phyloP scores from a whole-genome alignment of 1,139 yeast species.

The Saccharomyces pastorianus region DNA sequence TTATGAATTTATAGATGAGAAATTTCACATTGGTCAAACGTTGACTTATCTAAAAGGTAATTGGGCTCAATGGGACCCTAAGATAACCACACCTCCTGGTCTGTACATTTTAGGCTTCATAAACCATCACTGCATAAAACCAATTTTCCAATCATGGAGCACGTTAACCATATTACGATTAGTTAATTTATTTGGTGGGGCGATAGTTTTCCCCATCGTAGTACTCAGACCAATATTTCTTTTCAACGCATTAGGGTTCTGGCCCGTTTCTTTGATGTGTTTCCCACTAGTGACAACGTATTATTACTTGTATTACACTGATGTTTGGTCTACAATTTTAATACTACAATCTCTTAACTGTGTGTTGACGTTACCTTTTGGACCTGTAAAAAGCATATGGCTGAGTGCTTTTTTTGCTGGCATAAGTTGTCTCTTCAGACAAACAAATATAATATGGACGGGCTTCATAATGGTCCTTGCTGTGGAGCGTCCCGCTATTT shows the following conservation, averaged over 20 bases:
- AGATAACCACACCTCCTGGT: conserved; percentile 97
- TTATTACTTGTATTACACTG: conserved; percentile 79
- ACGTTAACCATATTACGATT: conserved; percentile 43
- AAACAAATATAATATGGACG: conserved; percentile 86
- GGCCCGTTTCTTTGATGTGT: conserved; percentile 43
- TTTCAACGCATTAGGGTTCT: conserved; percentile 37
- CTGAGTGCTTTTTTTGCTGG: conserved; percentile 44
- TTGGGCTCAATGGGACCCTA: conserved; percentile 69
- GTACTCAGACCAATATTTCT: conserved; percentile 33
- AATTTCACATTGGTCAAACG: conserved; percentile 79
- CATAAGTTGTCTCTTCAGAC: conserved; percentile 65
- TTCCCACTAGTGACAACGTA: conserved; percentile 71
- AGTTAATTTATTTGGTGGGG: conserved; percentile 58
- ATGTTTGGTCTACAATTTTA: conserved; percentile 79
- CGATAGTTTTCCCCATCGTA: conserved; percentile 43
- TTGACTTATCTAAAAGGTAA: conserved; percentile 53
- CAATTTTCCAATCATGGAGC: conserved; percentile 29
- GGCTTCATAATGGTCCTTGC: conserved; percentile 51
- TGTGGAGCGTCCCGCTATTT: conserved; percentile 43
- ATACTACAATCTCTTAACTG: conserved; percentile 45
- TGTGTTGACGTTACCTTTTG: conserved; percentile 33
- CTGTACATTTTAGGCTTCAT: conserved; percentile 58
- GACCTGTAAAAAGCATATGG: conserved; percentile 30
- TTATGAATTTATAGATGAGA: conserved; percentile 50
- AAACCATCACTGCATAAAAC: conserved; percentile 33